phyloP scores from a whole-genome alignment of 768 basidiomycete genomes.

The Ramaria rubella region DNA sequence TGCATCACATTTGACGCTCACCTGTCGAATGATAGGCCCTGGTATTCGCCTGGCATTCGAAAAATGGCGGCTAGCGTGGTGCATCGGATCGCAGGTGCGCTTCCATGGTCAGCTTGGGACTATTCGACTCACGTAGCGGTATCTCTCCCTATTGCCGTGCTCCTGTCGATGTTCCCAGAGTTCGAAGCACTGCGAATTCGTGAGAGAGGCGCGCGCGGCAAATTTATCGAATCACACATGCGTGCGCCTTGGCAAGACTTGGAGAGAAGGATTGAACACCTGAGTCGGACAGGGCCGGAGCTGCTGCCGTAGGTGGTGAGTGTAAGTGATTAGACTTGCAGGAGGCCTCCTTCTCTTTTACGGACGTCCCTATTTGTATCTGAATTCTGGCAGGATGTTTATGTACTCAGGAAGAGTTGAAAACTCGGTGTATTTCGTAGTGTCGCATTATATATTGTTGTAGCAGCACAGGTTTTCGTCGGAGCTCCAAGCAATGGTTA shows the following conservation, averaged over 20 bases:
- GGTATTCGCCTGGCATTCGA: not conserved
- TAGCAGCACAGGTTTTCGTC: too few species aligned
- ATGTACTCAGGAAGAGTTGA: too few species aligned
- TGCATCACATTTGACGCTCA: not conserved
- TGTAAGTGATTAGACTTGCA: too few species aligned
- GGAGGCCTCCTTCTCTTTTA: too few species aligned
- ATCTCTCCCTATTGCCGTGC: not conserved
- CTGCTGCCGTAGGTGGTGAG: too few species aligned
- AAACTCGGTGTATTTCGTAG: too few species aligned
- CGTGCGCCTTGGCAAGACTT: not conserved
- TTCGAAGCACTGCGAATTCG: not conserved
- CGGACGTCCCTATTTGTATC: too few species aligned
- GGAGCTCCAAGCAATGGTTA: too few species aligned
- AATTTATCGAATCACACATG: not conserved
- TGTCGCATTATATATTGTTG: too few species aligned
- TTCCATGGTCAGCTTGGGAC: not conserved
- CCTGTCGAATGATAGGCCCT: not conserved
- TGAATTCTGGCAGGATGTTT: too few species aligned
- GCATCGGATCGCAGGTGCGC: not conserved
- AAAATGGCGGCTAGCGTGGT: not conserved
- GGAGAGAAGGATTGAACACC: not conserved
- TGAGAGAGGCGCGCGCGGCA: not conserved
- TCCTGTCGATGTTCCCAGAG: not conserved
- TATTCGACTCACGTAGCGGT: not conserved
- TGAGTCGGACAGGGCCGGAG: not conserved